Evolutionary conservation across 2,329 filamentous ascomycete species (phyloP), one percentile per base, ranked within the genome.

Genomic region (Nigrospora oryzae): DNA sequence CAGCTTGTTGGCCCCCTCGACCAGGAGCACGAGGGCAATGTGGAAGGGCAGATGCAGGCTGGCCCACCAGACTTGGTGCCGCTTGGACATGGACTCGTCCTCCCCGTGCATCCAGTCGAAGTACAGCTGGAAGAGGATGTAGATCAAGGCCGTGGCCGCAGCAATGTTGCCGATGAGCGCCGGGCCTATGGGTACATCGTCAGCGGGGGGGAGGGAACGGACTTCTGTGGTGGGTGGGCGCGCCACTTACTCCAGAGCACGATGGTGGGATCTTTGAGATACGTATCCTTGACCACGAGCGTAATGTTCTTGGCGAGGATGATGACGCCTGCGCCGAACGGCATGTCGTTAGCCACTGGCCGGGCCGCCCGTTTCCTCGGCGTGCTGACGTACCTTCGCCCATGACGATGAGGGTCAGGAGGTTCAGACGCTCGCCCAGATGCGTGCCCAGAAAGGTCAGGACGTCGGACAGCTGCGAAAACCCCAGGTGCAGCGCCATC

Each of bases 371-470:
- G 23, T 28, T 4, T 28, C 7, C 23, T 19, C 13, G 37, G n/a
- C 13, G 13, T 13, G 34, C n/a, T 16, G 15, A 15, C 32, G 16
- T 46, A 51, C 51, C 51, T 46, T 53, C 51, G 16, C 46, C 51
- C 13, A 53, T 46, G 33, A 53, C 43, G 49, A 84, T 83, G 42
- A 83, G 67, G 0, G 79, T 84, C 46, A 84, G 65, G 4, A 83
- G 66, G 19, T 73, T 74, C 69, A 84, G 75, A 12, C 81, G 71
- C 53, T 80, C 77, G 57, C 80, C 79, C 43, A 84, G 59, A 56
- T 83, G 79, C 1, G 78, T 83, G 45, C 75, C 69, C 50, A 78
- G 72, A 54, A 84, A 81, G 46, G 75, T 77, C 36, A 84, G 67
- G 38, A 76, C 71, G 5, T 72, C 66, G 59, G 71, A 82, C 28